A percentile compares a stretch with the other conserved stretches of the same genome.
These are phyloP conservation scores for Candida gigantensis DNA, from an alignment of 1,139 yeast species.

Conservation along the genomic window DNA sequence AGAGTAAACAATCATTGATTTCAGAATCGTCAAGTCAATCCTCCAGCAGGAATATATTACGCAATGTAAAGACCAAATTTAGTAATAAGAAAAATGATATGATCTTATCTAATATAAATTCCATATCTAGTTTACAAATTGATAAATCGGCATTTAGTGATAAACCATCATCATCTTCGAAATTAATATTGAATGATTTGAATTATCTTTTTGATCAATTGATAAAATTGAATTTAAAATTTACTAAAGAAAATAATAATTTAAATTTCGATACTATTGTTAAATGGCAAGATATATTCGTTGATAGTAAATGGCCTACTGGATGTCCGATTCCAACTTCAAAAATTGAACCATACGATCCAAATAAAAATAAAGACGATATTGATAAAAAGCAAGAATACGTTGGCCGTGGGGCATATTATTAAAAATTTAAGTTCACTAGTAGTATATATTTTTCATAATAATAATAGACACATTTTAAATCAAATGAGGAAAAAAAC, in stretches of 20 bases:
- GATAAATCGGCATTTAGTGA: constrained; percentile 38
- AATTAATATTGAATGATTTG: constrained; percentile 40
- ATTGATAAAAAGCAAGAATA: constrained; percentile 8
- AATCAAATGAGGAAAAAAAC: too few species aligned
- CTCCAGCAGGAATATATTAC: constrained; percentile 13
- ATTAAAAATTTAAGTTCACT: constrained; percentile 5
- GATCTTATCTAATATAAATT: constrained; percentile 33
- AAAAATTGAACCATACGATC: constrained; percentile 16
- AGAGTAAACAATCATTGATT: constrained; percentile 31
- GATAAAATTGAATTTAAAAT: constrained; percentile 38
- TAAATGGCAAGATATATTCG: constrained; percentile 37
- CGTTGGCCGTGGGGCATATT: constrained; percentile 17
- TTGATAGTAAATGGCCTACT: constrained; percentile 49
- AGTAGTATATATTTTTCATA: background rate
- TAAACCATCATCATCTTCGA: constrained; percentile 21
- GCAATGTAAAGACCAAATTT: constrained; percentile 28
- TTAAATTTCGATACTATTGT: constrained; percentile 39
- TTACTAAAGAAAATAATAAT: constrained; percentile 45
- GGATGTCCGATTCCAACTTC: constrained; percentile 41
- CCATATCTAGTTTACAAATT: constrained; percentile 39
- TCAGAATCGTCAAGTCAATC: constrained; percentile 9
- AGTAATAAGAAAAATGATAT: constrained; percentile 31
- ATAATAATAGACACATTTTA: too few species aligned
- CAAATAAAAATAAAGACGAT: constrained; percentile 4
- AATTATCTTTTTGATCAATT: constrained; percentile 41